phyloP scores from a whole-genome alignment of 1,139 yeast species.

The Sugiyamaella sp. region DNA sequence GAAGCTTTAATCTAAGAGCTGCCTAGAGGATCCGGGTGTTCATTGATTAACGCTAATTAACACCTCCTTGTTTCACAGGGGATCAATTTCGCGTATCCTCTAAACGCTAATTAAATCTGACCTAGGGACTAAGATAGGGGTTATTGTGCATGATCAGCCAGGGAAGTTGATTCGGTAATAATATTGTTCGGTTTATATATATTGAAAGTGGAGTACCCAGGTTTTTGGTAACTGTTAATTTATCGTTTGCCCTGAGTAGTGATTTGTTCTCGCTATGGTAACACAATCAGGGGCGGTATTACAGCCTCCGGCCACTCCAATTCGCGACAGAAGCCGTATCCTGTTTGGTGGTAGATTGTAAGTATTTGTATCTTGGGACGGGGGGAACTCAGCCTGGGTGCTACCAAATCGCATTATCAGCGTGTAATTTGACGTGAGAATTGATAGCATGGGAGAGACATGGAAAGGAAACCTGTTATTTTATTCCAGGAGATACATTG shows the following conservation, averaged over 20 bases:
- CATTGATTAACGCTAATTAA: background rate
- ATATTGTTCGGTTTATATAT: background rate
- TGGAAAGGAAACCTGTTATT: too few relatives aligned
- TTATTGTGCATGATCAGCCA: background rate
- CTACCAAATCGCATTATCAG: too few relatives aligned
- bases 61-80: slow-evolving; percentile 2
- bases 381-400: too few relatives aligned
- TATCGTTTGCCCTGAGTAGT: background rate
- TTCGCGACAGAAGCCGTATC: slow-evolving; percentile 1
- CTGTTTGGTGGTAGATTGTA: slow-evolving; percentile 8
- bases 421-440: too few relatives aligned
- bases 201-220: background rate
- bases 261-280: background rate
- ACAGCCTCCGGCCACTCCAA: slow-evolving; percentile 14
- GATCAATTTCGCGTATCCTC: background rate
- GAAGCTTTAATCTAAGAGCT: background rate
- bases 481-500: too few relatives aligned
- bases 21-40: background rate
- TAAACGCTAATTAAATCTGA: background rate
- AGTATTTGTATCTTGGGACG: background rate
- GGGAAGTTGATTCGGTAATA: background rate
- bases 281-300: background rate
- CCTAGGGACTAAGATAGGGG: background rate
- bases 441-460: too few relatives aligned
- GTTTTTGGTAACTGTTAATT: background rate